Conservation (phyloP, 805 yeast genomes). For the Suhomyces sp. region DNA sequence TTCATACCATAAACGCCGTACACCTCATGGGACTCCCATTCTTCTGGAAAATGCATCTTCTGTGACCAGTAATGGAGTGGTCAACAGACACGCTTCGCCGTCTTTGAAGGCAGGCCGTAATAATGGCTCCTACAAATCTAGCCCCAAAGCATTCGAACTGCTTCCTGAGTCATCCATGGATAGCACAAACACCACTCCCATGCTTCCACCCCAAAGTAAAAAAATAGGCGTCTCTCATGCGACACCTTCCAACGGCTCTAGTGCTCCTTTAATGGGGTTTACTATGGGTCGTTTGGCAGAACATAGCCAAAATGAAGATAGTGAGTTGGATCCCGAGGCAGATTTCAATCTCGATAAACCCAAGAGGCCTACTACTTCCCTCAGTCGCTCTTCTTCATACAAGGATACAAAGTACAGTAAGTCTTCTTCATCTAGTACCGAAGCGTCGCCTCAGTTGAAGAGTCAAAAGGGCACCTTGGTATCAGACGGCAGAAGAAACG, state of each 20-base stretch:
- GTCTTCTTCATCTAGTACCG: conserved; percentile 13
- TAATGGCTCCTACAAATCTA: neutral
- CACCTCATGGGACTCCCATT: conserved; percentile 45
- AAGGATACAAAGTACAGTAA: neutral
- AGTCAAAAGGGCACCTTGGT: conserved; percentile 4
- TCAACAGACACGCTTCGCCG: conserved; percentile 1
- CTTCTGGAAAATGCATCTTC: conserved; percentile 23
- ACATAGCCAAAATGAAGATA: conserved; percentile 17
- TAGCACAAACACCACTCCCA: conserved; percentile 20
- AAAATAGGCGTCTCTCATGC: conserved; percentile 19
- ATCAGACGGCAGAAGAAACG: conserved; percentile 4
- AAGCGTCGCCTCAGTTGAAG: conserved; percentile 8
- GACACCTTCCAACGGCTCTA: conserved; percentile 9
- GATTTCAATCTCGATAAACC: conserved; percentile 2
- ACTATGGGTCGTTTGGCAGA: conserved; percentile 46
- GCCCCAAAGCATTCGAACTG: conserved; percentile 18
- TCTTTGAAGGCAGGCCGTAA: conserved; percentile 2
- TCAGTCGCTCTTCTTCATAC: conserved; percentile 1
- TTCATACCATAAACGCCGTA: conserved; percentile 30
- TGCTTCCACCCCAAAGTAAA: conserved; percentile 39
- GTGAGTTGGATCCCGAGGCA: conserved; percentile 1
- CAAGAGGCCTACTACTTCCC: neutral
- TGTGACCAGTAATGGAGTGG: neutral
- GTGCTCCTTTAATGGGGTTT: conserved; percentile 43
- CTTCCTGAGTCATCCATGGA: conserved; percentile 29